Base-by-base conservation (phyloP, 2,329 filamentous ascomycete species). In the Didymella lethalis region DNA sequence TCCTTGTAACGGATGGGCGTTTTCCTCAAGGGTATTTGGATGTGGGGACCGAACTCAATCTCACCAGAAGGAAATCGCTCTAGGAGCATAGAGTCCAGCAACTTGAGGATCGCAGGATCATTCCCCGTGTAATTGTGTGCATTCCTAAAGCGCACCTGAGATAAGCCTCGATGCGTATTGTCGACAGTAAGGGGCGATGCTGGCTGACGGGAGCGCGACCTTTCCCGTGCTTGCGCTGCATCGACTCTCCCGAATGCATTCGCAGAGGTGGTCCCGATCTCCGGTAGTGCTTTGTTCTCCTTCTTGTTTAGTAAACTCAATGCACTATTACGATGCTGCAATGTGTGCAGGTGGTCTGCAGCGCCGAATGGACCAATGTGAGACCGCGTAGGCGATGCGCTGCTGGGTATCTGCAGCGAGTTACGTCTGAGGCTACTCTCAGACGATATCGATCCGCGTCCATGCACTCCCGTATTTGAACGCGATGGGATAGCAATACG, bases 61-160 rank as follows among this genome's bases (percentile, higher is more conserved):
- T 85, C 77, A 62, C 87, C 86, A 0, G 82, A 80, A 1, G 86
- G 85, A 61, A 86, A 87, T 57, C 85, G 86, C 58, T 88, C 85
- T 0, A 84, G 83, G 71, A 94, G 97, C 80, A 98, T 93, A 5
- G 90, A 87, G 73, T 97, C 92, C 4, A 99, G 75, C n/a, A 89
- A 77, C 57, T 81, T 85, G 48, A 89, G 73, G 7, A 89, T 82
- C 3, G 81, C 84, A 0, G 86, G 86, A 64, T 89, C 86, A 59
- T 90, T 93, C 1, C 95, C 95, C 44, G 87, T 85, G 72, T 99
- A 98, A 2, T 90, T 92, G 77, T 98, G 94, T 40, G 88, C 88
- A 3, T 86, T 84, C 57, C 83, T 84, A 62, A 86, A 85, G 38
- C 82, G 83, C 14, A 79, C 76, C 3, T 74, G 75, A 4, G 78